Base-by-base conservation (phyloP, 345 rosid genomes). In the Citropsis articulata region DNA sequence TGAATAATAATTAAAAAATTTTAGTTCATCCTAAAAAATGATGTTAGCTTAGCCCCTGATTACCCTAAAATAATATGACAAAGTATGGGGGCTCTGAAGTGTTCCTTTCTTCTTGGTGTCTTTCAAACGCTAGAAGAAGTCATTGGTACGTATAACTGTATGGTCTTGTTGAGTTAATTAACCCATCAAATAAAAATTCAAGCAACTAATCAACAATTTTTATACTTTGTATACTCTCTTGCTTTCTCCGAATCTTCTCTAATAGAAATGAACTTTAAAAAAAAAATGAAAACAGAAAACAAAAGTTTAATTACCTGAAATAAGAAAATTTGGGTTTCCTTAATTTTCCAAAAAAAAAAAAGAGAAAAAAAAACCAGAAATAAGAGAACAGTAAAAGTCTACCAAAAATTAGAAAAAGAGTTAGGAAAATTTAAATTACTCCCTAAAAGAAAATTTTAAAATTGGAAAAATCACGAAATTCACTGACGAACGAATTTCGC, bases 281-380 rank as follows among this genome's bases (percentile, higher is more conserved):
- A 19, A 38, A 38, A 65, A 36, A 24, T 4, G 2, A 18, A 5
- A 24, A 9, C 12, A 1, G 28, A 73, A 36, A 48, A 28, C 0
- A 30, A 50, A 21, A 38, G 42, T 38, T 38, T 40, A 42, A 67
- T 33, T 8, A 62, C 33, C 81, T 64, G 75, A 84, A 77, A 75
- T 77, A 40, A 6, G 75, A 78, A 81, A 79, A 78, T 30, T 50
- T 81, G 64, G 80, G 76, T 81, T 70, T 78, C 77, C 50, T 69
- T 35, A 71, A 56, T 76, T 77, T 63, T 76, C 81, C 84, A 25
- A 66, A 59, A 35, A 4, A 33, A 31, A 2, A 33, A 4, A 0
- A 0, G 19, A 6, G 4, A 12, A 61, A 59, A 38, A 8, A 42
- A 31, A 71, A 42, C 16, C 22, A 18, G 57, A 53, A 53, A 53